Evolutionary conservation across 306 rosid genomes (phyloP).

Genomic region (Cyamopsis tetragonoloba): DNA sequence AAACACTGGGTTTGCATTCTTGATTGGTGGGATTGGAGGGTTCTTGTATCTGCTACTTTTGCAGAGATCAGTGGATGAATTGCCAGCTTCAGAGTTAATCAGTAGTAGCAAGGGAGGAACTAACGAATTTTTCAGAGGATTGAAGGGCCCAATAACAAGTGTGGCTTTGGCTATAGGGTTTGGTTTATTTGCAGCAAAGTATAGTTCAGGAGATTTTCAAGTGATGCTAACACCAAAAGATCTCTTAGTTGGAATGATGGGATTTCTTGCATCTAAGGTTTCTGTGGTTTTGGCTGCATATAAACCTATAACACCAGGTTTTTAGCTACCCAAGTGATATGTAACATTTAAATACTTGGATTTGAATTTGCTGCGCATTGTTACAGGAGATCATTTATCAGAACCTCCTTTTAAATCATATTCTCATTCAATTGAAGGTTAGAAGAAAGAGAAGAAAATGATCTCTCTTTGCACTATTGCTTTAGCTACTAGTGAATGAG

Average conservation of each 20-base stretch:
- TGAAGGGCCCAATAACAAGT: slow-evolving; percentile 50
- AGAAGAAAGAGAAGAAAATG: no score
- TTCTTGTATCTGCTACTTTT: slow-evolving; percentile 78
- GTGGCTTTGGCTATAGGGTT: slow-evolving; percentile 56
- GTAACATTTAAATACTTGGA: no score
- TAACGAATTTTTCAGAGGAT: slow-evolving; percentile 35
- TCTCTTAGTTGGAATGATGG: slow-evolving; percentile 67
- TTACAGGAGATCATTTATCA: no score
- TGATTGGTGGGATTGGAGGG: slow-evolving; percentile 73
- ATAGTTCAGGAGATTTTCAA: slow-evolving; percentile 48
- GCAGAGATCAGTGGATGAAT: slow-evolving; percentile 83
- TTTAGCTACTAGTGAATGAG: no score
- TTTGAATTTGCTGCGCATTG: no score
- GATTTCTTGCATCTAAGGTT: slow-evolving; percentile 76
- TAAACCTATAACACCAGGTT: slow-evolving; percentile 51
- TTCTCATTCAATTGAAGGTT: no score
- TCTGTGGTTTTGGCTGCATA: slow-evolving; percentile 81
- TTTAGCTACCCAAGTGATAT: slow-evolving; percentile 45
- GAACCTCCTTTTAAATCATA: no score
- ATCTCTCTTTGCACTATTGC: no score
- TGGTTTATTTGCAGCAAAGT: slow-evolving; percentile 41
- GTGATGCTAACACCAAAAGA: slow-evolving; percentile 52
- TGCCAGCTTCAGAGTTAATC: slow-evolving; percentile 53
- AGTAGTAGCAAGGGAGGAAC: slow-evolving; percentile 20
- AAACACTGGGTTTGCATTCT: slow-evolving; percentile 56